Evolutionary conservation across 2,329 filamentous ascomycete genomes (phyloP), one percentile per base, ranked within the genome.

Genomic region (Botryotinia calthae): DNA sequence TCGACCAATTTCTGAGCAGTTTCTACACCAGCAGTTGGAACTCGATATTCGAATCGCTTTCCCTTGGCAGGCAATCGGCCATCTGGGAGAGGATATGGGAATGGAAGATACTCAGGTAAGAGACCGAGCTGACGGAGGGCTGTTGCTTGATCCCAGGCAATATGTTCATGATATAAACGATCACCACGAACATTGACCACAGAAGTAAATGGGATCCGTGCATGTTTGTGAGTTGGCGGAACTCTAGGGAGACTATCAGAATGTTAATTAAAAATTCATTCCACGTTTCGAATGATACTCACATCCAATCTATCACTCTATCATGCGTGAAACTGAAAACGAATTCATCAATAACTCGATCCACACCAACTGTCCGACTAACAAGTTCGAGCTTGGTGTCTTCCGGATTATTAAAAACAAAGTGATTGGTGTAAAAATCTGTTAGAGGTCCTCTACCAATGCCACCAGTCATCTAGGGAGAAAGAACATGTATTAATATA

Each of bases 301-400:
- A 92, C 89, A 93, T 83, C 91, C 90, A 93, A 78, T 92, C 89
- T 2, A 93, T 83, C n/a, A 85, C 83, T 25, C 82, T 84, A 72
- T 87, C 84, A 76, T 93, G 91, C 0, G 89, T 92, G 70, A 91
- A 87, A 34, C 84, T 86, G 79, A 88, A 88, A 28, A 92, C 84
- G 75, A 93, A 92, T 78, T 93, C 91, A 75, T 93, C 91, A 2
- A 93, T 86, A 0, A 95, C 86, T 0, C 92, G 86, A 77, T 95
- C 91, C 0, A 90, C 86, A 0, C 92, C 92, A 0, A 94, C 83
- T 0, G 91, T 94, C 0, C 92, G 87, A 74, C 89, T 92, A 46
- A 94, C 85, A 1, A 94, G 86, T 77, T 93, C 89, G 3, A 95
- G 83, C 6, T 84, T 83, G 0, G 90, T 89, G 75, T 94, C 91